Evolutionary conservation across 768 basidiomycete genomes (phyloP), one percentile per base, ranked within the genome.

Genomic region (Tricholoma saponaceum): DNA sequence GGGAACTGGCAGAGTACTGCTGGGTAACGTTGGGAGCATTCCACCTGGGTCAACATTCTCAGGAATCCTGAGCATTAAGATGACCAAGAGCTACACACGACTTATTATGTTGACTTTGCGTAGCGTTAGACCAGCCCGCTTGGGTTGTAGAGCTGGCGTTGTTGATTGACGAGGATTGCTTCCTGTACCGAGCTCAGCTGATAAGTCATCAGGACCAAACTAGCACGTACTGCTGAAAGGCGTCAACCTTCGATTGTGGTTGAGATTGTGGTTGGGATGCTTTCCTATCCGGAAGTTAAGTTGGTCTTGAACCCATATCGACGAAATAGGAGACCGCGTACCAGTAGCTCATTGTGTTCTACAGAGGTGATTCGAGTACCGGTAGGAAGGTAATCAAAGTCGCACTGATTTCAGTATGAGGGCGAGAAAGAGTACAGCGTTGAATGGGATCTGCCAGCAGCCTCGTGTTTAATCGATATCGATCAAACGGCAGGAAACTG

Each of bases 401-500:
- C 30, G 30, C 30, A 52, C n/a, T 33, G 10, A 26, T 22, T 22
- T 39, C 12, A 14, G 32, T 13, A 20, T 37, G 51, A 39, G 23
- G 13, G 22, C 22, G 4, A 20, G 14, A 39, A 25, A 23, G 23
- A 14, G 22, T 25, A 39, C n/a, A 37, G 14, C 37, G 18, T 35
- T 5, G 33, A 39, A 26, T 6, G n/a, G 51, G n/a, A 23, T 52
- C 35, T 35, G 33, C 14, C 35, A 37, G 41, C 35, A 39, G 13
- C 37, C 52, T 53, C 52, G 32, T 39, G 52, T 25, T 26, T 39
- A 39, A 53, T 41, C 52, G 52, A 53, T 53, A 53, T 53, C 52
- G 52, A 53, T 53, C 52, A 23, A 35, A 53, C 16, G 23, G 37
- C 23, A 25, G 44, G 44, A 46, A 44, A 23, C 43, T 46, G 23